Percentiles rank a stretch among this genome's conserved stretches.
These are phyloP conservation scores for Penicillium paneum DNA, from an alignment of 2,329 filamentous ascomycete genomes.

Conservation along the genomic window DNA sequence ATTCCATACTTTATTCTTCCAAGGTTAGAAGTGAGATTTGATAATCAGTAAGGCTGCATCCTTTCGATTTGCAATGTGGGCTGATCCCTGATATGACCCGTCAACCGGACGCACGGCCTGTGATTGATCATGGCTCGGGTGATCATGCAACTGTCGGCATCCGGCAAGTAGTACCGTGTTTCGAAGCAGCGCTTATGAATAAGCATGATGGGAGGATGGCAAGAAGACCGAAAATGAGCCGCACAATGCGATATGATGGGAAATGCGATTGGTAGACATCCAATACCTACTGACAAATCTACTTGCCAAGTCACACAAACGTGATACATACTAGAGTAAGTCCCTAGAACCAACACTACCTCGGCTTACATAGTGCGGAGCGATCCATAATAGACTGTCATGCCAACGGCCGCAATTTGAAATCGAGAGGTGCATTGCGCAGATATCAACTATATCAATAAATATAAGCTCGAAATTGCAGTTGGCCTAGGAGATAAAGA, in stretches of 20 bases:
- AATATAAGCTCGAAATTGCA: background rate
- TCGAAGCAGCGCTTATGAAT: background rate
- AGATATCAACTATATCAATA: background rate
- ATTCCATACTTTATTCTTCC: background rate
- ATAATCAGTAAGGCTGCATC: background rate
- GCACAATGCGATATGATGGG: background rate
- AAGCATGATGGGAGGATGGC: background rate
- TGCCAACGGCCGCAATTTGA: background rate
- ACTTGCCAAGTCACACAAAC: background rate
- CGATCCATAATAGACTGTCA: background rate
- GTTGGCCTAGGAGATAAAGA: background rate
- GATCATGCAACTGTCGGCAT: slow-evolving; percentile 4
- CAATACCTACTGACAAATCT: background rate
- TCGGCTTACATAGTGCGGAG: background rate
- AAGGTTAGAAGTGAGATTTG: background rate
- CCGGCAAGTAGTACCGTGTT: slow-evolving; percentile 5
- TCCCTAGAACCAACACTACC: background rate
- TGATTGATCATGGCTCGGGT: slow-evolving; percentile 10
- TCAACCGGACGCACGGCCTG: slow-evolving; percentile 5
- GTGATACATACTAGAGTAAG: background rate
- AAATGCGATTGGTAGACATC: background rate
- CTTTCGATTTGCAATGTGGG: background rate
- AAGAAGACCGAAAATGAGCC: background rate
- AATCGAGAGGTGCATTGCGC: background rate
- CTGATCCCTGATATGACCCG: slow-evolving; percentile 1